Percentiles rank a stretch among this genome's conserved stretches.
phyloP scores from a whole-genome alignment of 805 yeast species.

The Blastobotrys attinorum region DNA sequence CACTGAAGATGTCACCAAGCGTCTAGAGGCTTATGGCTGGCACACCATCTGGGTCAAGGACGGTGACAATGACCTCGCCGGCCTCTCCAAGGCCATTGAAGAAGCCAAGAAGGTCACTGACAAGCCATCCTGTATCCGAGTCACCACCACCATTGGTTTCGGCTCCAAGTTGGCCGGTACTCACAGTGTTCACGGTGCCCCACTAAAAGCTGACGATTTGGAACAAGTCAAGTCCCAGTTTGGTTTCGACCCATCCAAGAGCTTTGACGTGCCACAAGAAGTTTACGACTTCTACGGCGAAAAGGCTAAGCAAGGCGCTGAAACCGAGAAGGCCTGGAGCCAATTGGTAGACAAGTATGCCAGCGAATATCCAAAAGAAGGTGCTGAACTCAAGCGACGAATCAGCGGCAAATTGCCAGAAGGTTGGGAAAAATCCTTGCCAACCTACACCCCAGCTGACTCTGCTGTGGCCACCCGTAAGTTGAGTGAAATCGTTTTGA shows the following conservation, averaged over 20 bases:
- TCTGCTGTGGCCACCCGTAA: conserved; percentile 89
- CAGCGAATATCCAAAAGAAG: conserved; percentile 66
- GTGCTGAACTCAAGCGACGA: conserved; percentile 75
- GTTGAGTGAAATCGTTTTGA: conserved; percentile 74
- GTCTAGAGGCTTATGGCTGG: conserved; percentile 95
- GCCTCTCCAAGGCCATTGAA: conserved; percentile 65
- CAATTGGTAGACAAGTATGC: conserved; percentile 51
- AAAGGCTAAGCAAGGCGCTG: conserved; percentile 51
- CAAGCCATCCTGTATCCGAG: conserved; percentile 86
- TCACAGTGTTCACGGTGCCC: conserved; percentile 92
- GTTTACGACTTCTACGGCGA: conserved; percentile 63
- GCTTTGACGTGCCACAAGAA: conserved; percentile 73
- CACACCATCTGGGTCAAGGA: conserved; percentile 66
- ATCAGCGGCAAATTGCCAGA: conserved; percentile 61
- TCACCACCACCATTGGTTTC: conserved; percentile 87
- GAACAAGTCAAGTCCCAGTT: conserved; percentile 72
- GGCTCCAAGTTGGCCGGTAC: conserved; percentile 85
- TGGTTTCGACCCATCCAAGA: conserved; percentile 83
- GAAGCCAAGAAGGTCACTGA: conserved; percentile 68
- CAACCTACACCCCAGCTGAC: conserved; percentile 71
- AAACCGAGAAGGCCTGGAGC: conserved; percentile 72
- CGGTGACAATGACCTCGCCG: conserved; percentile 73
- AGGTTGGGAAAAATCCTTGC: conserved; percentile 72
- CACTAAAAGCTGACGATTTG: conserved; percentile 88
- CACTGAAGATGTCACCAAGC: conserved; percentile 81